Percentiles rank a stretch among this genome's conserved stretches.
Conservation (phyloP, 352 stramenopile species). For the Hyaloperonospora arabidopsidis region DNA sequence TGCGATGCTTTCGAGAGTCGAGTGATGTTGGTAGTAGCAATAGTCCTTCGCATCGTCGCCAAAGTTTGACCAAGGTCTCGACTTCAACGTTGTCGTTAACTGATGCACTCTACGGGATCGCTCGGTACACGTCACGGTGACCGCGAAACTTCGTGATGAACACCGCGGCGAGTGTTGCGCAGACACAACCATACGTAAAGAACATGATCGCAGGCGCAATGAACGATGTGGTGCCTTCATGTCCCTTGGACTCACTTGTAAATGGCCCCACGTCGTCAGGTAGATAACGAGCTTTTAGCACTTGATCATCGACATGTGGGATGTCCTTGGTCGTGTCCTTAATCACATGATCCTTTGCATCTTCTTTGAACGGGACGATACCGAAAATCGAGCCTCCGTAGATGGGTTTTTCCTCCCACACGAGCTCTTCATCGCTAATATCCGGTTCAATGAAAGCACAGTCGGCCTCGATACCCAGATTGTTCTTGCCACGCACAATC, state of each 20-base stretch:
- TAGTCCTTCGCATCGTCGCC: no score
- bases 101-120: conserved; percentile 31
- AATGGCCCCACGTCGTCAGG: conserved; percentile 12
- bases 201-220: conserved; percentile 35
- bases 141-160: conserved; percentile 44
- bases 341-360: conserved; percentile 81
- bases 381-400: conserved; percentile 76
- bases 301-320: conserved; percentile 41
- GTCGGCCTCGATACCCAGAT: conserved; percentile 87
- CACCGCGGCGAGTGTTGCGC: conserved; percentile 29
- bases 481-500: conserved; percentile 89
- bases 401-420: conserved; percentile 68
- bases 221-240: conserved; percentile 17
- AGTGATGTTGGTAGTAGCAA: no score
- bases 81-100: no score
- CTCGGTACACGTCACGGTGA: conserved; percentile 51
- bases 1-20: no score
- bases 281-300: conserved; percentile 12
- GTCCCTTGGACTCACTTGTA: conserved; percentile 5
- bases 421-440: conserved; percentile 69
- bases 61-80: conserved; percentile 18
- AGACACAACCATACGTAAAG: conserved; percentile 57
- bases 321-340: conserved; percentile 79
- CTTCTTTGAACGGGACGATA: conserved; percentile 62
- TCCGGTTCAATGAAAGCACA: conserved; percentile 85